phyloP scores from a whole-genome alignment of 306 rosid genomes.

The Aeschynomene evenia region DNA sequence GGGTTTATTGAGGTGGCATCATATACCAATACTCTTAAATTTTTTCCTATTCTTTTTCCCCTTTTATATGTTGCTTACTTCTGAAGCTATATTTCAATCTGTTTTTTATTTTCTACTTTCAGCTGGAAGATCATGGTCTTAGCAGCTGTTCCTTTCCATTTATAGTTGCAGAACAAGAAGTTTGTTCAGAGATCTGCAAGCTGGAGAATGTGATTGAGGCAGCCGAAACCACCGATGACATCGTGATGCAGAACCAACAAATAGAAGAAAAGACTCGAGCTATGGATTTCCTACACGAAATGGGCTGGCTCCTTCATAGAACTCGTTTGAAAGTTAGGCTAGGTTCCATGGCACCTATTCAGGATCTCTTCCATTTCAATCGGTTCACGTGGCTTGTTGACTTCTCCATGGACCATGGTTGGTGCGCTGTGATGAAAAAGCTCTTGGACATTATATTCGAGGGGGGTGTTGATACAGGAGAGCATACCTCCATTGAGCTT shows the following conservation, averaged over 20 bases:
- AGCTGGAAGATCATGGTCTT: constrained; percentile 85
- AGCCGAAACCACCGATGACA: constrained; percentile 32
- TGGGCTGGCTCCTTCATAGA: constrained; percentile 89
- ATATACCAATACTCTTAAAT: background rate
- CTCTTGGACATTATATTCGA: constrained; percentile 60
- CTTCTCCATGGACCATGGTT: constrained; percentile 74
- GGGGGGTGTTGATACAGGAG: constrained; percentile 57
- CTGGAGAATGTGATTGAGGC: constrained; percentile 58
- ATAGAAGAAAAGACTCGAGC: constrained; percentile 61
- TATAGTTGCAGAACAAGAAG: constrained; percentile 74
- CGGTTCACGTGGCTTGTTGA: constrained; percentile 71
- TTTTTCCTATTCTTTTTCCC: background rate
- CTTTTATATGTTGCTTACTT: background rate
- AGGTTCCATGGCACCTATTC: constrained; percentile 50
- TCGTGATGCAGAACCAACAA: constrained; percentile 19
- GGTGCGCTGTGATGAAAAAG: constrained; percentile 74
- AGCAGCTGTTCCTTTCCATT: constrained; percentile 77
- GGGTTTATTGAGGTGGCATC: constrained; percentile 80
- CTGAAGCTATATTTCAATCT: constrained; percentile 16
- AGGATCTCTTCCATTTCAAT: constrained; percentile 48
- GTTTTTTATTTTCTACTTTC: constrained; percentile 19
- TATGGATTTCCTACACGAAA: constrained; percentile 69
- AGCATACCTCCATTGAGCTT: constrained; percentile 47
- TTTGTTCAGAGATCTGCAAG: constrained; percentile 67
- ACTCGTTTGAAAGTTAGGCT: constrained; percentile 50